Evolutionary conservation across 805 yeast genomes (phyloP).

Genomic region (Yarrowia osloensis): DNA sequence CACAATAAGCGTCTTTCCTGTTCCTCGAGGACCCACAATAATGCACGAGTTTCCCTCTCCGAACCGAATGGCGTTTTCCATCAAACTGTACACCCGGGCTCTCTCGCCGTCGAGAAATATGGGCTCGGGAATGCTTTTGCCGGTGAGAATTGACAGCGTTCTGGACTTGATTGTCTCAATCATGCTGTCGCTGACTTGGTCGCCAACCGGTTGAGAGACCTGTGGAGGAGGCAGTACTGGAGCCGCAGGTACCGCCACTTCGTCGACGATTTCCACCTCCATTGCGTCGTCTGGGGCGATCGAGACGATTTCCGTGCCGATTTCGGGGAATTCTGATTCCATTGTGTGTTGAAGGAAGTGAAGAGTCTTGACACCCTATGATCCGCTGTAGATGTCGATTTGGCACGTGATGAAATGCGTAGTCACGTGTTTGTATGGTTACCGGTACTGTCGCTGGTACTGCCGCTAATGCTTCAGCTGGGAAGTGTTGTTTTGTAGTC

Average conservation of each 20-base stretch:
- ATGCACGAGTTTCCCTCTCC: constrained; percentile 81
- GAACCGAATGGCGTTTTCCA: constrained; percentile 64
- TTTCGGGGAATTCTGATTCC: constrained; percentile 27
- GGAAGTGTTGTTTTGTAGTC: not conserved
- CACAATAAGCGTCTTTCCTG: constrained; percentile 72
- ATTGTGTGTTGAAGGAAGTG: too few relatives aligned
- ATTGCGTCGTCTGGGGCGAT: not conserved
- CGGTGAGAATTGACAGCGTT: constrained; percentile 41
- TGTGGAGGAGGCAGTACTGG: not conserved
- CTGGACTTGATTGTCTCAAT: constrained; percentile 30
- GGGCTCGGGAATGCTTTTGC: constrained; percentile 37
- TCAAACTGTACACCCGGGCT: constrained; percentile 55
- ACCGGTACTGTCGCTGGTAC: not conserved
- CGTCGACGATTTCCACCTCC: constrained; percentile 3
- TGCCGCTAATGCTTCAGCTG: not conserved
- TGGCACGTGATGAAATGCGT: too few relatives aligned
- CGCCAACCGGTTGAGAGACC: not conserved
- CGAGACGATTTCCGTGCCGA: not conserved
- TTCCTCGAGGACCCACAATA: constrained; percentile 74
- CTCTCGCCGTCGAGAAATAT: constrained; percentile 46
- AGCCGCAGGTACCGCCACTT: not conserved
- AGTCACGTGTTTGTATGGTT: too few relatives aligned
- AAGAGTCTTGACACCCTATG: too few relatives aligned
- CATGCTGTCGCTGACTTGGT: not conserved
- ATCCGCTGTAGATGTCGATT: too few relatives aligned